These are phyloP conservation scores for Pichia sp. DNA, from an alignment of 1,139 yeast genomes.

Conservation along the genomic window DNA sequence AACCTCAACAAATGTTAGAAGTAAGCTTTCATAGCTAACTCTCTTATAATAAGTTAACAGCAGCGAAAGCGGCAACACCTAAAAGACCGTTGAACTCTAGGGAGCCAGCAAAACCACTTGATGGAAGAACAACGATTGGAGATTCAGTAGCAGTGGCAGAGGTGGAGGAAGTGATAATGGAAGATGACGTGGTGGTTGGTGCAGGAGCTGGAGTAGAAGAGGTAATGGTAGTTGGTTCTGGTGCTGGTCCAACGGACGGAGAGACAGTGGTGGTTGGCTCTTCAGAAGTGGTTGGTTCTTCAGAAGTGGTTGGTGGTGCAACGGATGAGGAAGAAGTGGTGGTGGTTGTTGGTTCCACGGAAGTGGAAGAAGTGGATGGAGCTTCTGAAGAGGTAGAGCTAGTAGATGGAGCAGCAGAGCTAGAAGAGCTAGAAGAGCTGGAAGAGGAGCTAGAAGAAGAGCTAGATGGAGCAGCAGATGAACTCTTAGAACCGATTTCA, in stretches of 20 bases:
- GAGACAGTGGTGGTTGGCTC: constrained; percentile 8
- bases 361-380: constrained; percentile 12
- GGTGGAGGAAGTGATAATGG: background rate
- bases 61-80: constrained; percentile 13
- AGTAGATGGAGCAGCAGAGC: constrained; percentile 9
- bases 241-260: constrained; percentile 2
- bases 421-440: constrained; percentile 14
- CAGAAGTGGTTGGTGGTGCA: constrained; percentile 7
- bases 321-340: constrained; percentile 9
- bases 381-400: constrained; percentile 16
- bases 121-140: background rate
- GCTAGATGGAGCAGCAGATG: constrained; percentile 12
- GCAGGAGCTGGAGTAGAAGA: constrained; percentile 11
- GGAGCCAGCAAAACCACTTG: constrained; percentile 6
- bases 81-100: constrained; percentile 9
- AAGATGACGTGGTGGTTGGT: constrained; percentile 2
- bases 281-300: constrained; percentile 9
- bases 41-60: constrained; percentile 8
- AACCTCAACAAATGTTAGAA: too few species aligned
- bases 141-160: background rate
- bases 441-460: constrained; percentile 12
- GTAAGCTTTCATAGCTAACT: too few species aligned
- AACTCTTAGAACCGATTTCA: constrained; percentile 16
- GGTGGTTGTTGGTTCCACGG: constrained; percentile 10
- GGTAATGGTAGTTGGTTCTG: constrained; percentile 19